Evolutionary conservation across 192 early-diverging fungal genomes (phyloP).

Genomic region (Glomus cerebriforme): DNA sequence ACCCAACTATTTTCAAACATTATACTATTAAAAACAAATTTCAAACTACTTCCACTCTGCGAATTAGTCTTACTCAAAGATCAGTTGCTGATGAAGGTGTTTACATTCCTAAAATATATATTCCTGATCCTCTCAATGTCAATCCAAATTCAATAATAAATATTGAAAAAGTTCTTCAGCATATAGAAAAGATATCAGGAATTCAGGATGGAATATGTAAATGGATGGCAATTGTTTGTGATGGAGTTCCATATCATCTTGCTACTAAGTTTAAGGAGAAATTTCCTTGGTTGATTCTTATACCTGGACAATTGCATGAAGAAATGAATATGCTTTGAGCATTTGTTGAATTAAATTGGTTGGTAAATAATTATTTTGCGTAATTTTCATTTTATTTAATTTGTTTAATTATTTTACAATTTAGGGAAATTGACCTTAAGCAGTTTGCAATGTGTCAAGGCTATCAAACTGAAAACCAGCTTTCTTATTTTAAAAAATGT

Average conservation of each 20-base stretch:
- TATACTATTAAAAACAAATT: neutral
- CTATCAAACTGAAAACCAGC: neutral
- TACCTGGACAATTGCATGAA: neutral
- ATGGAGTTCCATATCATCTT: neutral
- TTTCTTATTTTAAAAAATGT: neutral
- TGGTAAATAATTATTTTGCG: too few relatives aligned
- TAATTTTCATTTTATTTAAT: neutral
- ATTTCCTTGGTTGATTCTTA: neutral
- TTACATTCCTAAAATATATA: neutral
- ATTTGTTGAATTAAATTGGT: too few relatives aligned
- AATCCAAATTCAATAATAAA: slow-evolving; percentile 13
- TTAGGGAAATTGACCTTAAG: neutral
- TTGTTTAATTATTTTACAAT: too few relatives aligned
- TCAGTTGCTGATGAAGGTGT: neutral
- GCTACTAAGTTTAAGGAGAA: neutral
- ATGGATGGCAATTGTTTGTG: neutral
- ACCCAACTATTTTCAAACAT: neutral
- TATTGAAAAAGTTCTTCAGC: neutral
- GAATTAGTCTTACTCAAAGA: slow-evolving; percentile 9
- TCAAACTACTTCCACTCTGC: neutral
- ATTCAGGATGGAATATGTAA: neutral
- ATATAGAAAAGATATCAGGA: slow-evolving; percentile 7
- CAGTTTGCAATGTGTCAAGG: neutral
- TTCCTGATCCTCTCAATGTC: neutral
- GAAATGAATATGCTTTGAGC: neutral